A percentile compares a stretch with the other conserved stretches of the same genome.
Conservation (phyloP, 129 eudicot species). For the Lactuca sativa region DNA sequence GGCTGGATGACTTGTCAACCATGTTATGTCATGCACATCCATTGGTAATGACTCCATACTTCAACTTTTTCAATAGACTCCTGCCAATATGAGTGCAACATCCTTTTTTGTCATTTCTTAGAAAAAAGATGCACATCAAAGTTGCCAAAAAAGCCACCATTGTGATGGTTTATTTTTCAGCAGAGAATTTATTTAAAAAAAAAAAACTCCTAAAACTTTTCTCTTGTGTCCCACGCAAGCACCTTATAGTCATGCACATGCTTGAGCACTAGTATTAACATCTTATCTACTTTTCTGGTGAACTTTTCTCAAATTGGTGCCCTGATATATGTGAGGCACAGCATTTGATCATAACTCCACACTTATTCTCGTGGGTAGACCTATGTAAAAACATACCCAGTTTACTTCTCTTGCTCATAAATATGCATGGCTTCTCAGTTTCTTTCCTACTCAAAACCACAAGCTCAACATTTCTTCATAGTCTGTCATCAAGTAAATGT, state of each 20-base stretch:
- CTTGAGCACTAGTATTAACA: not conserved
- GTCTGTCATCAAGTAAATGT: not conserved
- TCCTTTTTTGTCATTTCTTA: not conserved
- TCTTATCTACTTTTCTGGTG: not conserved
- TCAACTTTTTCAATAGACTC: constrained; percentile 8
- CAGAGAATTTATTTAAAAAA: not conserved
- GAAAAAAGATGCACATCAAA: not conserved
- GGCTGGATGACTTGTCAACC: constrained; percentile 15
- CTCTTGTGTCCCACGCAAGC: not conserved
- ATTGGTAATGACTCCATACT: constrained; percentile 20
- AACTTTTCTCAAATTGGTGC: too few species aligned
- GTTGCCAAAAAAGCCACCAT: not conserved
- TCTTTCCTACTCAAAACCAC: constrained; percentile 4
- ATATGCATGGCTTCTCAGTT: constrained; percentile 2
- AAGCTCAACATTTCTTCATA: not conserved
- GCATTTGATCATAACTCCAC: constrained; percentile 19
- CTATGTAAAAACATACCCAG: too few species aligned
- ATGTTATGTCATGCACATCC: constrained; percentile 17
- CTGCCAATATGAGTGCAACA: constrained; percentile 1
- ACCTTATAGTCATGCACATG: not conserved
- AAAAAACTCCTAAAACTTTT: not conserved
- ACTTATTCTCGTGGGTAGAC: constrained; percentile 27
- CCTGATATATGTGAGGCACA: constrained; percentile 8
- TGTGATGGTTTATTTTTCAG: not conserved
- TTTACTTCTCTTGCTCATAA: not conserved